Percentiles rank a stretch among this genome's conserved stretches.
Conservation (phyloP, 441 rosid species). For the Capsella rubella region DNA sequence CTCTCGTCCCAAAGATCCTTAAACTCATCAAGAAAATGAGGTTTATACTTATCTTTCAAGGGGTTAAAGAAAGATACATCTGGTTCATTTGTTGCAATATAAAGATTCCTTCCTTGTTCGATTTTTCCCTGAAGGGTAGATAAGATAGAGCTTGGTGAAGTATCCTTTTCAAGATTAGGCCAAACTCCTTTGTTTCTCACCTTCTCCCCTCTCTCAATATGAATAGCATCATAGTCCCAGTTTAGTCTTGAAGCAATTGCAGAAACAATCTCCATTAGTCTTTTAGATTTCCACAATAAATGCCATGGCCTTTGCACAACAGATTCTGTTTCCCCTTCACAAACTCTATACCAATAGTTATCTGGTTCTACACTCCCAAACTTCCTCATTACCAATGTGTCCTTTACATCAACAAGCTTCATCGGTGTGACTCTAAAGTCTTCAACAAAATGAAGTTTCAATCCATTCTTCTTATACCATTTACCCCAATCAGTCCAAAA, state of each 20-base stretch:
- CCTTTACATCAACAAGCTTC: conserved; percentile 70
- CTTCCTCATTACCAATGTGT: conserved; percentile 82
- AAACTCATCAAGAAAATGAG: conserved; percentile 83
- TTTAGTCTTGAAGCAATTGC: conserved; percentile 73
- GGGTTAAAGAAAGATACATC: conserved; percentile 72
- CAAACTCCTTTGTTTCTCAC: conserved; percentile 74
- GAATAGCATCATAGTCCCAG: conserved; percentile 91
- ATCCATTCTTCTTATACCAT: conserved; percentile 68
- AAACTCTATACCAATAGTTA: conserved; percentile 93
- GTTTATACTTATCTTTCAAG: conserved; percentile 74
- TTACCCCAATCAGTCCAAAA: conserved; percentile 88
- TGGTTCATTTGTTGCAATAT: conserved; percentile 84
- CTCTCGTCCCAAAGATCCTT: conserved; percentile 86
- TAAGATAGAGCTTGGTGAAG: conserved; percentile 72
- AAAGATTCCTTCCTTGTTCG: conserved; percentile 78
- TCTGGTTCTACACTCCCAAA: conserved; percentile 92
- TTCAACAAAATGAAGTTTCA: conserved; percentile 74
- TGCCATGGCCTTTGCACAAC: conserved; percentile 85
- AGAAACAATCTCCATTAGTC: conserved; percentile 87
- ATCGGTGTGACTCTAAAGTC: conserved; percentile 72
- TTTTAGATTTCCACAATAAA: conserved; percentile 86
- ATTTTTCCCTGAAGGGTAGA: conserved; percentile 67
- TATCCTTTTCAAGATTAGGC: conserved; percentile 85
- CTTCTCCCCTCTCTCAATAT: conserved; percentile 84
- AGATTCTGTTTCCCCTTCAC: conserved; percentile 92